Conservation (phyloP, 2,329 filamentous ascomycete species). For the Emmonsia crescens region DNA sequence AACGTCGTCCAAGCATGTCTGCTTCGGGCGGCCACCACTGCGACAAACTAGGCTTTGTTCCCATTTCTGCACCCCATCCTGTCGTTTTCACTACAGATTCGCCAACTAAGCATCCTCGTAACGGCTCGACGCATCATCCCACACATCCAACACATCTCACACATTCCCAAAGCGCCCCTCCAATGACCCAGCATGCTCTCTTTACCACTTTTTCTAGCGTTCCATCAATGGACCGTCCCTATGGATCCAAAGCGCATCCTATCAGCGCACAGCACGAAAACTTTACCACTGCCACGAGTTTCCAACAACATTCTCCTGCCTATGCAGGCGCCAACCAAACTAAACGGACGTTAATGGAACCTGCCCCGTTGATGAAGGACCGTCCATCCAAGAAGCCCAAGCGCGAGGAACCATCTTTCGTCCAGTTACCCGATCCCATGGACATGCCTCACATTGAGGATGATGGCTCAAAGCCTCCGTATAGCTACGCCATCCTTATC, state of each 20-base stretch:
- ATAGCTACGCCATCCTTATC: conserved; percentile 91
- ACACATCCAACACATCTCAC: too few relatives aligned
- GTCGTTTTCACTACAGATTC: conserved; percentile 38
- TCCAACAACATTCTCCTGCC: conserved; percentile 19
- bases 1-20: conserved; percentile 45
- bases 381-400: conserved; percentile 59
- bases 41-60: conserved; percentile 52
- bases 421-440: conserved; percentile 56
- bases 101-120: conserved; percentile 33
- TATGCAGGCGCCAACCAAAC: conserved; percentile 34
- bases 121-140: too few relatives aligned
- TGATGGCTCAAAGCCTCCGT: conserved; percentile 76
- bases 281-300: conserved; percentile 30
- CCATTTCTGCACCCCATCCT: conserved; percentile 41
- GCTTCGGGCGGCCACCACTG: conserved; percentile 39
- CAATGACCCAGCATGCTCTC: conserved; percentile 34
- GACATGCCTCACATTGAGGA: conserved; percentile 76
- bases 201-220: conserved; percentile 43
- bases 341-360: conserved; percentile 56
- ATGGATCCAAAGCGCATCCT: conserved; percentile 39
- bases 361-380: conserved; percentile 57
- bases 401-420: conserved; percentile 40
- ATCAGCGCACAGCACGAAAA: conserved; percentile 32
- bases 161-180: conserved; percentile 21
- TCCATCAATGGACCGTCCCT: conserved; percentile 27